Evolutionary conservation across 192 early-diverging fungal genomes (phyloP).

Genomic region (Fimicolochytrium jonesii): DNA sequence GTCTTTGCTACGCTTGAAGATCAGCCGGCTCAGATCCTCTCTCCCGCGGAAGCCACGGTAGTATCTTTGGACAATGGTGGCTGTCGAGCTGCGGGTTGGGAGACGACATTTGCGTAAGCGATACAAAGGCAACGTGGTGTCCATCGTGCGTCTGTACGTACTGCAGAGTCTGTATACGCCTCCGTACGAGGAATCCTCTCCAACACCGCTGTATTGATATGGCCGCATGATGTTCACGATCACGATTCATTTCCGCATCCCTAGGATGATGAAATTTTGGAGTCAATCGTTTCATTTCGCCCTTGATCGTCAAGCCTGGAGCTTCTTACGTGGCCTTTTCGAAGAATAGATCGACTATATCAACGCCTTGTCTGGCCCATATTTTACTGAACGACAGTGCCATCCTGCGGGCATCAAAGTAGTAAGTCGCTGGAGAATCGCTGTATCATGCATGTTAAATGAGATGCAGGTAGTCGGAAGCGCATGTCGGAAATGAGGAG

Average conservation of each 20-base stretch:
- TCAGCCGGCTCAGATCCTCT: conserved; percentile 8
- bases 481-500: too few relatives aligned
- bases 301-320: too few relatives aligned
- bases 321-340: conserved; percentile 6
- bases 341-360: conserved; percentile 25
- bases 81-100: conserved; percentile 8
- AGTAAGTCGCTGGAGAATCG: too few relatives aligned
- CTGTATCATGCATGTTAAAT: too few relatives aligned
- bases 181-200: conserved; percentile 26
- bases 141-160: background rate
- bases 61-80: conserved; percentile 32
- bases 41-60: conserved; percentile 31
- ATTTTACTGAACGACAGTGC: conserved; percentile 14
- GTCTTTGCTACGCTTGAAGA: conserved; percentile 13
- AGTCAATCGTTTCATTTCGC: background rate
- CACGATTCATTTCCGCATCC: conserved; percentile 29
- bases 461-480: too few relatives aligned
- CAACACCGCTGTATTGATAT: conserved; percentile 32
- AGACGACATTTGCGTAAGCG: background rate
- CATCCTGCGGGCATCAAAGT: too few relatives aligned
- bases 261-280: conserved; percentile 3
- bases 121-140: background rate
- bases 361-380: background rate
- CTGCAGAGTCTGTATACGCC: background rate
- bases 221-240: conserved; percentile 29